These are phyloP conservation scores for Seminavis robusta DNA, from an alignment of 108 stramenopile genomes.

Conservation along the genomic window DNA sequence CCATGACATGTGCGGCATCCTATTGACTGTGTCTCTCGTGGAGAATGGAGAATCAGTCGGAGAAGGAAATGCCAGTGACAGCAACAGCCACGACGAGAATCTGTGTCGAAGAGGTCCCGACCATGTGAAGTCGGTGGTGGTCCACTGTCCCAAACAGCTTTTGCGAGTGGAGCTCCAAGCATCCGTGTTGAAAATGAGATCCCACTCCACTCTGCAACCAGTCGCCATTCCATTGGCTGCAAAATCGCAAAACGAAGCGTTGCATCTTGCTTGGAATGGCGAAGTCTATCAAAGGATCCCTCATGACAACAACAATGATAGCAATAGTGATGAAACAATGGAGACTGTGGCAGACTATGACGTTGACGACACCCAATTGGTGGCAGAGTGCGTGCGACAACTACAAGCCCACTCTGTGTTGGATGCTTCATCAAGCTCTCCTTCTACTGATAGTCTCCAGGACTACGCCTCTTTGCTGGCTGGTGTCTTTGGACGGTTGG, in stretches of 20 bases:
- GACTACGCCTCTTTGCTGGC: slow-evolving; percentile 12
- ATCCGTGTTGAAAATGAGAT: slow-evolving; percentile 70
- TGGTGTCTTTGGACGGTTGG: not conserved
- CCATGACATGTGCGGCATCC: too few species aligned
- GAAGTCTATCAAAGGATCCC: slow-evolving; percentile 57
- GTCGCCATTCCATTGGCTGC: slow-evolving; percentile 10
- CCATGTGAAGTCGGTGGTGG: too few species aligned
- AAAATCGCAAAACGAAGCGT: slow-evolving; percentile 3
- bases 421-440: not conserved
- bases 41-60: too few species aligned
- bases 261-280: slow-evolving; percentile 78
- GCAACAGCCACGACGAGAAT: too few species aligned
- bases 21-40: too few species aligned
- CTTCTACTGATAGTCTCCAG: not conserved
- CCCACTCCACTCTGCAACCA: slow-evolving; percentile 43
- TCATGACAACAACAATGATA: slow-evolving; percentile 1
- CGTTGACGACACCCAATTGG: slow-evolving; percentile 21
- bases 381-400: slow-evolving; percentile 12
- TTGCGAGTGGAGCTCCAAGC: too few species aligned
- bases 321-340: not conserved
- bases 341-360: slow-evolving; percentile 4
- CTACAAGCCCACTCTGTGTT: not conserved
- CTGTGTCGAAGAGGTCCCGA: too few species aligned
- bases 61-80: too few species aligned
- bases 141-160: too few species aligned